These are phyloP conservation scores for Lindgomyces ingoldianus DNA, from an alignment of 495 filamentous ascomycete species.

Conservation along the genomic window DNA sequence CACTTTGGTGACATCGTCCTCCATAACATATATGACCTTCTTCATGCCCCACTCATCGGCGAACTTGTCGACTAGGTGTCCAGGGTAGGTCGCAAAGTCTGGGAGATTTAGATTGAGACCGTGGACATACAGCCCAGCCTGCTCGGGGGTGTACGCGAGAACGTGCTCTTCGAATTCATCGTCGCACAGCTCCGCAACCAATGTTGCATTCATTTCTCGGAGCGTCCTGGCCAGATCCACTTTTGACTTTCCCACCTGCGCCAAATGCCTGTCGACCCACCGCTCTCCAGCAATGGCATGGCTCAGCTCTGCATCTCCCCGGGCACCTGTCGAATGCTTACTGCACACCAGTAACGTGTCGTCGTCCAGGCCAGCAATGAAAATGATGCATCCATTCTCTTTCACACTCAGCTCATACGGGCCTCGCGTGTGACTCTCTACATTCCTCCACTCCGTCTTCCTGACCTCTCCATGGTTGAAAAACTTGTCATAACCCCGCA, in stretches of 20 bases:
- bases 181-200: conserved; percentile 95
- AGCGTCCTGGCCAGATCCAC: conserved; percentile 74
- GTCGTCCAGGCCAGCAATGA: conserved; percentile 88
- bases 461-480: conserved; percentile 85
- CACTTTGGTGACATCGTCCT: conserved; percentile 70
- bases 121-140: conserved; percentile 91
- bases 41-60: conserved; percentile 93
- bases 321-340: conserved; percentile 89
- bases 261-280: conserved; percentile 81
- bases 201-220: conserved; percentile 80
- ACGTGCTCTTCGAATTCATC: conserved; percentile 97
- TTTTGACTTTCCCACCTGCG: conserved; percentile 69
- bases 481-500: conserved; percentile 97
- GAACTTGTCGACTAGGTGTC: conserved; percentile 77
- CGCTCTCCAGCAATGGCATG: conserved; percentile 83
- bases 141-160: conserved; percentile 78
- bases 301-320: conserved; percentile 67
- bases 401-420: conserved; percentile 96
- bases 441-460: conserved; percentile 78
- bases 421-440: conserved; percentile 72
- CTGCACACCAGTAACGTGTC: conserved; percentile 89
- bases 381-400: conserved; percentile 99
- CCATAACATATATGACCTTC: conserved; percentile 77
- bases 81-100: conserved; percentile 80
- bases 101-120: conserved; percentile 94